Conservation (phyloP, 306 rosid species). For the Abrus pulchellus region DNA sequence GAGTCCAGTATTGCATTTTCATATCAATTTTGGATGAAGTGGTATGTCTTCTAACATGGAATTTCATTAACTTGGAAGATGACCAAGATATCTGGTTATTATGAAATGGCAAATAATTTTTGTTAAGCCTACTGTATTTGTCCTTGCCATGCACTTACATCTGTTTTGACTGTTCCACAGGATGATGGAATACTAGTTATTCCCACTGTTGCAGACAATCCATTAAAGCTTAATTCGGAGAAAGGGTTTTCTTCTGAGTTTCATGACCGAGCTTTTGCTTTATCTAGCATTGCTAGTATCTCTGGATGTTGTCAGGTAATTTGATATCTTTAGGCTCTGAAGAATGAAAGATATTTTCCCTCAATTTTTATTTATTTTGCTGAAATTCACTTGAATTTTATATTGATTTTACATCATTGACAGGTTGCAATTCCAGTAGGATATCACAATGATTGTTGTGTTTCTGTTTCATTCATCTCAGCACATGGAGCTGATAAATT, state of each 20-base stretch:
- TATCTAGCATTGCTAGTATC: conserved; percentile 65
- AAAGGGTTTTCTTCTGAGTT: conserved; percentile 56
- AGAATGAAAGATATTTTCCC: conserved; percentile 22
- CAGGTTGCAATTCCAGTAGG: conserved; percentile 88
- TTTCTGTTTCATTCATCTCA: conserved; percentile 78
- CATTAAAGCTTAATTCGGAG: conserved; percentile 55
- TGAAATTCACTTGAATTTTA: conserved; percentile 29
- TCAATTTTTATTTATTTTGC: conserved; percentile 39
- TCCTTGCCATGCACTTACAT: conserved; percentile 17
- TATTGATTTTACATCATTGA: conserved; percentile 32
- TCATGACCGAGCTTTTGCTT: conserved; percentile 53
- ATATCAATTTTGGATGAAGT: background rate
- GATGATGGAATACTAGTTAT: conserved; percentile 68
- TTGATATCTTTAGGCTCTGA: conserved; percentile 39
- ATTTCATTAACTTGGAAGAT: conserved; percentile 15
- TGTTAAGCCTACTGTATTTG: conserved; percentile 11
- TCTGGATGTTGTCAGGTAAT: conserved; percentile 83
- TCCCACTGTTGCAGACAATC: conserved; percentile 65
- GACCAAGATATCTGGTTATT: conserved; percentile 11
- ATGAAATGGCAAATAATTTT: conserved; percentile 42
- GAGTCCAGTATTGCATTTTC: conserved; percentile 12
- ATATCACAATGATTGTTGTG: conserved; percentile 63
- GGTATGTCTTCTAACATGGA: background rate
- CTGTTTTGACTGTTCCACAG: conserved; percentile 49
- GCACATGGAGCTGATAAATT: conserved; percentile 83